Base-by-base conservation (phyloP, 2,329 filamentous ascomycete species). In the Verticillium isaacii region DNA sequence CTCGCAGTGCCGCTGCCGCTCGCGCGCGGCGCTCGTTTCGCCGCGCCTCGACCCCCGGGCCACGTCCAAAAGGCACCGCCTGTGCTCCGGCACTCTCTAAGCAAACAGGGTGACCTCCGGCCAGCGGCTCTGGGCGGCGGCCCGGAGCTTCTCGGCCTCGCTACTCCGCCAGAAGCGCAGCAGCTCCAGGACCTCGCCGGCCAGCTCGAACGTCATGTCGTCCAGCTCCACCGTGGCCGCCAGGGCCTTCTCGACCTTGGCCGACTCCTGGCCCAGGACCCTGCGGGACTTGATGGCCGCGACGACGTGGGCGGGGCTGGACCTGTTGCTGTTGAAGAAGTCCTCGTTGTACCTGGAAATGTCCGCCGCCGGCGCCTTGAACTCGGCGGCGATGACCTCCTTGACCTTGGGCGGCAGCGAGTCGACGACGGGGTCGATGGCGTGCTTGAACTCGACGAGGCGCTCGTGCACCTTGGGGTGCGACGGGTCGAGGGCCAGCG, bases 401-500 rank as follows among this genome's bases (percentile, higher is more conserved):
- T 84, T 80, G 23, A 90, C 84, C 74, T 91, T 85, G 25, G 85
- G 74, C 0, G 87, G 78, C 23, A 93, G 78, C n/a, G 88, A 83
- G 57, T 82, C 82, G 19, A 82, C 74, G 54, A 85, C 82, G 5
- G 78, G 76, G 65, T 83, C 82, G 58, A 90, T 74, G 37, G 84
- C 80, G 67, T 87, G 82, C 65, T 86, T 87, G 78, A 97, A 89
- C 62, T 86, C 84, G 54, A 89, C 79, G 34, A 84, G 81, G 73
- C 95, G 91, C 70, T 92, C 86, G 71, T 93, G 88, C n/a, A 94
- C 83, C 65, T 83, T 86, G 12, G 91, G 84, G 69, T 93, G 83
- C 56, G 86, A 80, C 2, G 87, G 74, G 65, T 95, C 88, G 37
- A 97, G 80, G 3, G 83, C 80, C 61, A 86, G 78, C 32, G 92